phyloP scores from a whole-genome alignment of 23 red algal genomes.

The Chondrus crispus region DNA sequence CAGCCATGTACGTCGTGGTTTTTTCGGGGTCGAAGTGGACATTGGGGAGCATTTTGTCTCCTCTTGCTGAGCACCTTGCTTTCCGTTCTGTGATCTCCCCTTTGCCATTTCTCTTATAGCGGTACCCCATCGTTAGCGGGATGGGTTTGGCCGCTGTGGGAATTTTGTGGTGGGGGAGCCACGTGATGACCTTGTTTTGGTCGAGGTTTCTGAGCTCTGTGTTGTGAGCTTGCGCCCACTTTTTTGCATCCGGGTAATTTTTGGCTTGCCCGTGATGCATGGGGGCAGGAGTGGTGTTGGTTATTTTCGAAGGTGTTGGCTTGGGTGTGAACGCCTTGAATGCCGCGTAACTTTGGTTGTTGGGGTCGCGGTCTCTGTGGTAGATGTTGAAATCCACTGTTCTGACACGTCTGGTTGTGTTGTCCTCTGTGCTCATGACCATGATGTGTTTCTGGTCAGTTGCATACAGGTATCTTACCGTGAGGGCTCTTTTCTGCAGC shows the following conservation, averaged over 20 bases:
- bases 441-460: too few relatives aligned
- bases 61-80: neutral
- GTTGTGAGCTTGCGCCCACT: neutral
- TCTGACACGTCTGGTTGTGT: neutral
- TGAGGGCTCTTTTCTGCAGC: neutral
- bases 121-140: neutral
- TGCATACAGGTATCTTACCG: neutral
- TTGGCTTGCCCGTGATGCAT: neutral
- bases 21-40: neutral
- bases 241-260: neutral
- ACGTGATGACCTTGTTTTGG: neutral
- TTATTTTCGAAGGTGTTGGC: neutral
- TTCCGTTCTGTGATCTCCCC: neutral
- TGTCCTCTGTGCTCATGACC: too few relatives aligned
- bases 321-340: neutral
- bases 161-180: neutral
- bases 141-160: neutral
- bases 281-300: neutral
- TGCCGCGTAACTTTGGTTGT: neutral
- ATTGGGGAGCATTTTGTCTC: neutral
- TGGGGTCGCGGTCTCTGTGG: neutral
- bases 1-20: neutral
- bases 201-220: slow-evolving; percentile 1
- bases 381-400: neutral
- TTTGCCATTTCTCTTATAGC: neutral